phyloP scores from a whole-genome alignment of 1,284 basidiomycete genomes.

The Boletus sp. region DNA sequence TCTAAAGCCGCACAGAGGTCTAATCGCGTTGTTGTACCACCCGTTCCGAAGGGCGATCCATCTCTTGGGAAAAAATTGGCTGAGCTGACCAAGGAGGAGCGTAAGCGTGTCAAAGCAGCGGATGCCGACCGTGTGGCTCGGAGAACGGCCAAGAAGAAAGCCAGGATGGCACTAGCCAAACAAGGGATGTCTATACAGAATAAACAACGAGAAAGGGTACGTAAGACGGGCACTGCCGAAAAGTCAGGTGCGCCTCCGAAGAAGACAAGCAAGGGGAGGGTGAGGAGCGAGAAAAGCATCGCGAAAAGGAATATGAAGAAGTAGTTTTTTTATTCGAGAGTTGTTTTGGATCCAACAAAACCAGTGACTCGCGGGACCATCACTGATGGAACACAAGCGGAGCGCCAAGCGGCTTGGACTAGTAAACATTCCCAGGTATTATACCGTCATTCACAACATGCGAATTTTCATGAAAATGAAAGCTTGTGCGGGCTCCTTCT shows the following conservation, averaged over 20 bases:
- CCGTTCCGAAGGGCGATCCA: conserved; percentile 74
- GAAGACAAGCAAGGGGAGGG: conserved; percentile 51
- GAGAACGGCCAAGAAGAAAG: conserved; percentile 85
- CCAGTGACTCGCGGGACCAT: too few species aligned
- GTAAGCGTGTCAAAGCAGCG: conserved; percentile 75
- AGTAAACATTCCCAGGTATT: too few species aligned
- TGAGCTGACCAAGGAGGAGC: conserved; percentile 77
- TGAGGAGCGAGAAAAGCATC: conserved; percentile 55
- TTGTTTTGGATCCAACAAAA: too few species aligned
- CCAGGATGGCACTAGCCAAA: conserved; percentile 49
- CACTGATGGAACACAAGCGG: too few species aligned
- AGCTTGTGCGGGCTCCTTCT: too few species aligned
- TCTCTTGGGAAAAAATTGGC: conserved; percentile 72
- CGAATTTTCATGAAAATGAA: too few species aligned
- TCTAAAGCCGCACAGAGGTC: conserved; percentile 14
- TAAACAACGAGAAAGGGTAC: conserved; percentile 42
- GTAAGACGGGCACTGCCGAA: conserved; percentile 46
- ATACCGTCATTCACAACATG: too few species aligned
- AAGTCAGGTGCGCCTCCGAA: conserved; percentile 31
- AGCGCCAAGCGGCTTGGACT: too few species aligned
- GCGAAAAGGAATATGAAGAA: conserved; percentile 59
- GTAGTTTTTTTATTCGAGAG: too few species aligned
- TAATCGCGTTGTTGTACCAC: conserved; percentile 18
- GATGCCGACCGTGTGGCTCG: conserved; percentile 79
- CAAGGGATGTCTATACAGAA: conserved; percentile 38